phyloP scores from a whole-genome alignment of 129 eudicot genomes.

The Lactuca saligna region DNA sequence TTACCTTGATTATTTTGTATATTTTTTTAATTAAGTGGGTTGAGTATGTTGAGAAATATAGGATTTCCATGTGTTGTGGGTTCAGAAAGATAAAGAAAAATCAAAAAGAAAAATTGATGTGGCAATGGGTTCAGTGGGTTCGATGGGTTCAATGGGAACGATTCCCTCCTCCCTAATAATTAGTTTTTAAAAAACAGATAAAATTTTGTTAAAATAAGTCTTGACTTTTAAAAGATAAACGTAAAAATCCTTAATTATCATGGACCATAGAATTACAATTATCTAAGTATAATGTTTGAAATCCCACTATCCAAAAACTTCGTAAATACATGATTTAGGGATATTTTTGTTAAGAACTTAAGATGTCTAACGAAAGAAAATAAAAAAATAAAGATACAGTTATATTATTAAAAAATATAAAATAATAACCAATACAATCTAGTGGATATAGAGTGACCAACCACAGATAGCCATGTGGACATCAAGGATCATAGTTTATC shows the following conservation, averaged over 20 bases:
- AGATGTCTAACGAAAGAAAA: neutral
- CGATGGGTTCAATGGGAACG: too few species aligned
- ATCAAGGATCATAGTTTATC: slow-evolving; percentile 57
- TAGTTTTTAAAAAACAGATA: too few species aligned
- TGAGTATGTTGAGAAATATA: too few species aligned
- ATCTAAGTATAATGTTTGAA: neutral
- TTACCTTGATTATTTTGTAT: too few species aligned
- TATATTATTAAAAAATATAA: neutral
- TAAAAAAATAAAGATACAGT: neutral
- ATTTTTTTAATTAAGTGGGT: too few species aligned
- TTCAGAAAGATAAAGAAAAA: too few species aligned
- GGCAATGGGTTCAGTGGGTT: too few species aligned
- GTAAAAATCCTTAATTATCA: neutral
- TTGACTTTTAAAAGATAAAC: neutral
- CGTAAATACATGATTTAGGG: neutral
- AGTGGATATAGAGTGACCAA: slow-evolving; percentile 52
- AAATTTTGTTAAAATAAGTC: neutral
- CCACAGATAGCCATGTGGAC: slow-evolving; percentile 54
- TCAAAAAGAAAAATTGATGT: too few species aligned
- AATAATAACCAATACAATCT: slow-evolving; percentile 35
- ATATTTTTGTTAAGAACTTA: too few species aligned
- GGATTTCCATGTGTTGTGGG: too few species aligned
- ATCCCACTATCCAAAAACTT: neutral
- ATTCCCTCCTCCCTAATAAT: too few species aligned
- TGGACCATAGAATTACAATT: neutral